Evolutionary conservation across 805 yeast genomes (phyloP), one percentile per base, ranked within the genome.

Genomic region (Lipomyces spencermartinsiae): DNA sequence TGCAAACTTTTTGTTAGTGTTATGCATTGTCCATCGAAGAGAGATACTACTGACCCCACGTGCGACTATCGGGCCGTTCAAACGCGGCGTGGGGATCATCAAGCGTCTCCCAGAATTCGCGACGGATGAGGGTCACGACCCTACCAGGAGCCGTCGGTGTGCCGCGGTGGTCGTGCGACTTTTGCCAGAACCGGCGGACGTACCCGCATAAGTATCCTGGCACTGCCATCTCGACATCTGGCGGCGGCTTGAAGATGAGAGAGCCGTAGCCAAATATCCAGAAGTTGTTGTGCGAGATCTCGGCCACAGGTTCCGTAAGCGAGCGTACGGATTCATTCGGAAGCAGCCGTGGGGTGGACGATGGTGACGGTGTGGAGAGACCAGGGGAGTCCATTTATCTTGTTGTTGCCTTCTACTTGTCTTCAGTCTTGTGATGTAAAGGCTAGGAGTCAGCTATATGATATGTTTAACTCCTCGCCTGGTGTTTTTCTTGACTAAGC

Each of bases 261-360:
- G 97, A 91, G 1, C 98, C 98, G 75, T 93, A 93, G 1, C 98
- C 97, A 10, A 93, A 87, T 14, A 93, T 84, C 97, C 97, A 93
- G 59, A 68, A 72, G 16, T 63, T 62, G 12, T 58, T 43, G 49
- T 71, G 71, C 49, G 64, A 31, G 14, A 69, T 66, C 34, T 67
- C 58, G 14, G 37, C 14, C 14, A 64, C 64, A 2, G 72, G 72
- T 33, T 69, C 69, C 12, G 37, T 54, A 7, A 66, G 60, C 19
- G 22, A 9, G 39, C 46, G 57, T 22, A 43, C 49, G 8, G 9
- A 9, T 43, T n/a, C 49, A 43, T 43, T 16, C 7, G 87, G 73
- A 84, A 16, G 85, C 33, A 89, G 83, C 70, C 90, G 86, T 61
- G 87, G 84, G 71, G 89, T 82, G 60, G 49, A n/a, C 19, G 22